Evolutionary conservation across 1,284 basidiomycete species (phyloP).

Genomic region (Austropuccinia psidii): DNA sequence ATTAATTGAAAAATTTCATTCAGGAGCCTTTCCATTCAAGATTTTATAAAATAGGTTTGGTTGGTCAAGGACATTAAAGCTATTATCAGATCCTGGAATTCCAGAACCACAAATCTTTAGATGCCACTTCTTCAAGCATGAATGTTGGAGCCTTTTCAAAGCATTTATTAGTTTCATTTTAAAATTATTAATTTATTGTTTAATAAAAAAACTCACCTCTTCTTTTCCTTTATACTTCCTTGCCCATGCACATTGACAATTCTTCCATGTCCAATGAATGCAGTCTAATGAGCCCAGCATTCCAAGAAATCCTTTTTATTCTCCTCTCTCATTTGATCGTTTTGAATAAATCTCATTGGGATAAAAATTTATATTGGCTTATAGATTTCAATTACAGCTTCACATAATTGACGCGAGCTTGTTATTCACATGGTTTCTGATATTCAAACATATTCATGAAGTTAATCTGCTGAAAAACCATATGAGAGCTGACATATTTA

Average conservation of each 20-base stretch:
- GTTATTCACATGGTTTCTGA: not conserved
- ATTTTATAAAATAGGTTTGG: not conserved
- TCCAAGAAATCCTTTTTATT: not conserved
- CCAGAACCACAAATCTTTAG: slow-evolving; percentile 8
- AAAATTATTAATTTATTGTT: not conserved
- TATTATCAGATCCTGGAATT: not conserved
- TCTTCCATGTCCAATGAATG: not conserved
- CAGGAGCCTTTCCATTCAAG: not conserved
- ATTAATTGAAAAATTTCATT: not conserved
- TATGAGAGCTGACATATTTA: slow-evolving; percentile 3
- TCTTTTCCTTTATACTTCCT: not conserved
- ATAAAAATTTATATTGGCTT: no score
- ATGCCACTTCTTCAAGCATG: slow-evolving; percentile 4
- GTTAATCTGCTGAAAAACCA: not conserved
- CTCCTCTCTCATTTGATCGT: no score
- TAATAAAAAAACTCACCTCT: not conserved
- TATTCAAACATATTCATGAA: slow-evolving; percentile 1
- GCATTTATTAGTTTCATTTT: not conserved
- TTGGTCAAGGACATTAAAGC: not conserved
- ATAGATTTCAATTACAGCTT: slow-evolving; percentile 4
- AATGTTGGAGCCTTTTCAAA: not conserved
- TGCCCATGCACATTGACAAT: not conserved
- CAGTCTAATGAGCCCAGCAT: not conserved
- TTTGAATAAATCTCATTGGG: no score
- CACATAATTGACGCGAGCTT: not conserved